Conservation (phyloP, 169 alveolate genomes). For the Babesia bovis region DNA sequence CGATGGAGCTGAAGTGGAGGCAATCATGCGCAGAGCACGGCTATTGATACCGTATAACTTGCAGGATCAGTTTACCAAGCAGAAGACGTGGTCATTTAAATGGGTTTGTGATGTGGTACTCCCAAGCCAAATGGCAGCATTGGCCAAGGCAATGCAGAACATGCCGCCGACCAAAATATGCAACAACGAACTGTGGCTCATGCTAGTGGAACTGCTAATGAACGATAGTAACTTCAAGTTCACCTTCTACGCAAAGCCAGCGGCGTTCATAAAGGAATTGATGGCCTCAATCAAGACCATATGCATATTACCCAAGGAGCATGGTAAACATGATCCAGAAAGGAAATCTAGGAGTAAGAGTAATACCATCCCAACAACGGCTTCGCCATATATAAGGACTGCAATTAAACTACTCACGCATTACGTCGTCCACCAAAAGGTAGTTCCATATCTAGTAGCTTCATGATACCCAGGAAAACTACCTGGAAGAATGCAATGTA, state of each 20-base stretch:
- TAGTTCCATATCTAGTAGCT: background rate
- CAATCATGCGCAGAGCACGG: background rate
- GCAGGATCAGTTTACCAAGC: background rate
- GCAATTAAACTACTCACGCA: constrained; percentile 1
- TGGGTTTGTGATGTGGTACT: background rate
- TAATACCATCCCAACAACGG: background rate
- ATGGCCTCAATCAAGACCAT: constrained; percentile 5
- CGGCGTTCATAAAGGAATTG: constrained; percentile 10
- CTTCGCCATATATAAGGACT: background rate
- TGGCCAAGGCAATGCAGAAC: constrained; percentile 10
- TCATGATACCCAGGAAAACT: background rate
- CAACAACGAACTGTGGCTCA: constrained; percentile 22
- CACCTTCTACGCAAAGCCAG: constrained; percentile 2
- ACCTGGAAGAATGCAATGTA: background rate
- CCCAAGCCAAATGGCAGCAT: background rate
- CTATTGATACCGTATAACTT: background rate
- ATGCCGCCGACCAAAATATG: background rate
- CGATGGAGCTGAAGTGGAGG: background rate
- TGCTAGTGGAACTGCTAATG: background rate
- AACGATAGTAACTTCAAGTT: background rate
- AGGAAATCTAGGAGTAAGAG: background rate
- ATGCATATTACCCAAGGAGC: background rate
- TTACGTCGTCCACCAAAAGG: constrained; percentile 22
- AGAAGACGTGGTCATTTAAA: background rate
- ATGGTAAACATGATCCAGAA: background rate